phyloP scores from a whole-genome alignment of 1,139 yeast species.

The Yamadazyma spencermartinsiae region DNA sequence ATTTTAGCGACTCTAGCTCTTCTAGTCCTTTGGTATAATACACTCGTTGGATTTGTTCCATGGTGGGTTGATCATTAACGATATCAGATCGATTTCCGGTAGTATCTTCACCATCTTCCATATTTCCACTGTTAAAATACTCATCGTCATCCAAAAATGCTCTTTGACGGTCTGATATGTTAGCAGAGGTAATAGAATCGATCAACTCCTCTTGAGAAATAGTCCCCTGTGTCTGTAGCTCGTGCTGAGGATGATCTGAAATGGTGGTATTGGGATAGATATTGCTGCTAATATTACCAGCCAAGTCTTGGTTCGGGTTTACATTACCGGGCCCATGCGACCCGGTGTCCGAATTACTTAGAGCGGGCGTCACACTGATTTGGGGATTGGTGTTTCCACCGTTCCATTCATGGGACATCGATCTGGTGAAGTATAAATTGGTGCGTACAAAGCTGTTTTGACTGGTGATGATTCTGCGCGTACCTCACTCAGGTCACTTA shows the following conservation, averaged over 20 bases:
- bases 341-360: background rate
- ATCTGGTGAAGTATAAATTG: too few relatives aligned
- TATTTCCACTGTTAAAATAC: constrained; percentile 11
- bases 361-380: background rate
- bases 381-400: background rate
- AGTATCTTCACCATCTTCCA: constrained; percentile 13
- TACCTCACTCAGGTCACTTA: too few relatives aligned
- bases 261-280: background rate
- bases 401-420: background rate
- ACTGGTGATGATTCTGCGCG: background rate
- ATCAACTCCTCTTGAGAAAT: constrained; percentile 38
- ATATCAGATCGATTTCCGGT: constrained; percentile 14
- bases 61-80: constrained; percentile 29
- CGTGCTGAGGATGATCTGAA: constrained; percentile 23
- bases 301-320: too few relatives aligned
- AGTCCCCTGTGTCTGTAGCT: constrained; percentile 33
- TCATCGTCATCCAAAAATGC: constrained; percentile 19
- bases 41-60: constrained; percentile 42
- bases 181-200: constrained; percentile 31
- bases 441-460: background rate
- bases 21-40: constrained; percentile 51
- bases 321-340: too few relatives aligned
- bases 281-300: background rate
- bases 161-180: constrained; percentile 16
- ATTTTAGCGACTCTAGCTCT: constrained; percentile 57